These are phyloP conservation scores for Agrocybe praecox DNA, from an alignment of 768 basidiomycete genomes.

Conservation along the genomic window DNA sequence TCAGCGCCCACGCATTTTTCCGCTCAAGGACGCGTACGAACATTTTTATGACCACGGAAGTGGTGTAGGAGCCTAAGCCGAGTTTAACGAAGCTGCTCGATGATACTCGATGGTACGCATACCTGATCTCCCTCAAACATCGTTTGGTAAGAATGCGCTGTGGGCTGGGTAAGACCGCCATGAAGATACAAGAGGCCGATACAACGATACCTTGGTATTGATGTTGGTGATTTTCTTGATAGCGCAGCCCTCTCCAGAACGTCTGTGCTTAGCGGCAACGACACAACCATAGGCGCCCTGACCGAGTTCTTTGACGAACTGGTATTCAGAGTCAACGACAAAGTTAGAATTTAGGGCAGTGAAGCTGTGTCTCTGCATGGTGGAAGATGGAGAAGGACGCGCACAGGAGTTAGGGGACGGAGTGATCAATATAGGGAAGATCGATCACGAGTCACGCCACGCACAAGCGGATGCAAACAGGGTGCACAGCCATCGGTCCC, in stretches of 20 bases:
- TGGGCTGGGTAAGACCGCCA: constrained; percentile 7
- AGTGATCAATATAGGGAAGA: constrained; percentile 10
- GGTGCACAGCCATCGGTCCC: constrained; percentile 10
- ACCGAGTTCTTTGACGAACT: constrained; percentile 96
- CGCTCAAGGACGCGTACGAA: constrained; percentile 36
- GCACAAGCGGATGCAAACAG: constrained; percentile 22
- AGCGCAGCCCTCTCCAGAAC: constrained; percentile 86
- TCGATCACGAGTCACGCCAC: constrained; percentile 19
- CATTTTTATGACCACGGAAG: constrained; percentile 99
- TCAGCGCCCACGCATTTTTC: constrained; percentile 16
- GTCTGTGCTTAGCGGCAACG: constrained; percentile 80
- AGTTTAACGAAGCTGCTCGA: constrained; percentile 10
- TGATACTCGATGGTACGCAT: constrained; percentile 19
- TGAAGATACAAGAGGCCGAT: neutral
- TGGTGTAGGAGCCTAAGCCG: constrained; percentile 82
- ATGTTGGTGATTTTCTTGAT: constrained; percentile 98
- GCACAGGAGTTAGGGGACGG: constrained; percentile 1
- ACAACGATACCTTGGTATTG: constrained; percentile 71
- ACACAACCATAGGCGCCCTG: constrained; percentile 96
- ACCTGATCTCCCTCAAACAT: constrained; percentile 95
- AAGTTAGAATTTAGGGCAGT: constrained; percentile 85
- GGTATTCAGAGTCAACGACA: constrained; percentile 86
- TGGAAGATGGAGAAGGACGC: constrained; percentile 19
- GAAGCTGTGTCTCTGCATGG: constrained; percentile 78
- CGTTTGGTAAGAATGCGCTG: constrained; percentile 96